Evolutionary conservation across 805 yeast species (phyloP).

Genomic region (Cyberlindnera americana): DNA sequence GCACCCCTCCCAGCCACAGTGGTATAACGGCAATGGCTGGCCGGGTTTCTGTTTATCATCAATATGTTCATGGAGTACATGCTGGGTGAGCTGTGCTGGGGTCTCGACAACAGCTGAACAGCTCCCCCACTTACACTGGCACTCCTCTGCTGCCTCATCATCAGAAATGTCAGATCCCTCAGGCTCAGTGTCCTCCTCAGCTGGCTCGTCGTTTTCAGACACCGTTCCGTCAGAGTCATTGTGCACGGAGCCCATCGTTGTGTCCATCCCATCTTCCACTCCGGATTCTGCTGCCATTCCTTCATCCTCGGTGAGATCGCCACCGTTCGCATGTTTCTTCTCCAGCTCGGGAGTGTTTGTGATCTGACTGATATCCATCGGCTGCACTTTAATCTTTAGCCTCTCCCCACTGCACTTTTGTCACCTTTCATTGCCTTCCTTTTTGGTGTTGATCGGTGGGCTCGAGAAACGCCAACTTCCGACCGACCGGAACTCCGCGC

Average conservation of each 20-base stretch:
- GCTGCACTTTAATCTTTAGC: background rate
- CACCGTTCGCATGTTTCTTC: background rate
- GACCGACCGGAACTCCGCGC: too few species aligned
- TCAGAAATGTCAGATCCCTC: constrained; percentile 9
- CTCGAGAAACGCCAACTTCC: too few species aligned
- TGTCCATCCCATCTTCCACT: background rate
- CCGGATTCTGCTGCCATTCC: background rate
- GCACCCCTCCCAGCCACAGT: constrained; percentile 63
- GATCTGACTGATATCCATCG: constrained; percentile 13
- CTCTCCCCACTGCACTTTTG: too few species aligned
- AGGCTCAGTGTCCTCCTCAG: constrained; percentile 4
- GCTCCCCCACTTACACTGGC: constrained; percentile 16
- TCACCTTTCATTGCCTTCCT: too few species aligned
- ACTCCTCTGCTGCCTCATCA: constrained; percentile 2
- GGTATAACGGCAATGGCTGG: background rate
- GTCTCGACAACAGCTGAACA: constrained; percentile 1
- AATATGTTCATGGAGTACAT: constrained; percentile 13
- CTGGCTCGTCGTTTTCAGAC: constrained; percentile 4
- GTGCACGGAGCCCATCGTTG: background rate
- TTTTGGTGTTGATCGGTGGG: too few species aligned
- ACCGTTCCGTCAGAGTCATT: constrained; percentile 10
- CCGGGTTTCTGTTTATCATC: constrained; percentile 5
- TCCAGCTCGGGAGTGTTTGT: constrained; percentile 5
- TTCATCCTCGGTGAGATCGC: constrained; percentile 6
- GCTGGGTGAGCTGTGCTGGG: constrained; percentile 9